These are phyloP conservation scores for Sugiyamaella valdiviana DNA, from an alignment of 805 yeast genomes.

Conservation along the genomic window DNA sequence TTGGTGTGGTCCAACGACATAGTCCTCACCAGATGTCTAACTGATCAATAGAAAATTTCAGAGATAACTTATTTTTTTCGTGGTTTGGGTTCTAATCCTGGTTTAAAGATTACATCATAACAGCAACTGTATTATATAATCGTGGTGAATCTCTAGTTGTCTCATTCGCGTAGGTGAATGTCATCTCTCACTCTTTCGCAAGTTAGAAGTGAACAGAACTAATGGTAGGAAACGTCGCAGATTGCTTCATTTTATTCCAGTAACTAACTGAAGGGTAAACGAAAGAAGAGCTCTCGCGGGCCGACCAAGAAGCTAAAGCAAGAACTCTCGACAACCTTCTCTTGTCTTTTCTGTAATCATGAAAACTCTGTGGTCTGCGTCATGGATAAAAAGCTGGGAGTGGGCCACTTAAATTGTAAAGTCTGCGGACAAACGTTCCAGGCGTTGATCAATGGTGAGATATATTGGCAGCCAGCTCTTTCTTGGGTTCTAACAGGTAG, in stretches of 20 bases:
- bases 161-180: not conserved
- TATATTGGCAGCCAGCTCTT: too few relatives aligned
- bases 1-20: constrained; percentile 27
- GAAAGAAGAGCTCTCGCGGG: constrained; percentile 77
- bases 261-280: constrained; percentile 49
- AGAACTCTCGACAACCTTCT: constrained; percentile 72
- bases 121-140: not conserved
- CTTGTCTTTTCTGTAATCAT: constrained; percentile 93
- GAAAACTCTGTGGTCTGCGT: constrained; percentile 86
- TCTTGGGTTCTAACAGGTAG: constrained; percentile 16
- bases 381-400: constrained; percentile 75
- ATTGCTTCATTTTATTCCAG: not conserved
- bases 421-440: constrained; percentile 93
- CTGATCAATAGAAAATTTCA: not conserved
- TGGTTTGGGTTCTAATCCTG: not conserved
- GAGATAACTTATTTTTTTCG: constrained; percentile 2
- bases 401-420: constrained; percentile 83
- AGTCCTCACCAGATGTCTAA: not conserved
- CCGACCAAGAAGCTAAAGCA: constrained; percentile 76
- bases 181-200: not conserved
- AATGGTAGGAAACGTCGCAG: not conserved
- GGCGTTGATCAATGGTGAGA: constrained; percentile 62
- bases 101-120: not conserved
- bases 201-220: too few relatives aligned
- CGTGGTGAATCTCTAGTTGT: not conserved